Conservation (phyloP, 2,329 filamentous ascomycete species). For the Zymoseptoria ardabiliae region DNA sequence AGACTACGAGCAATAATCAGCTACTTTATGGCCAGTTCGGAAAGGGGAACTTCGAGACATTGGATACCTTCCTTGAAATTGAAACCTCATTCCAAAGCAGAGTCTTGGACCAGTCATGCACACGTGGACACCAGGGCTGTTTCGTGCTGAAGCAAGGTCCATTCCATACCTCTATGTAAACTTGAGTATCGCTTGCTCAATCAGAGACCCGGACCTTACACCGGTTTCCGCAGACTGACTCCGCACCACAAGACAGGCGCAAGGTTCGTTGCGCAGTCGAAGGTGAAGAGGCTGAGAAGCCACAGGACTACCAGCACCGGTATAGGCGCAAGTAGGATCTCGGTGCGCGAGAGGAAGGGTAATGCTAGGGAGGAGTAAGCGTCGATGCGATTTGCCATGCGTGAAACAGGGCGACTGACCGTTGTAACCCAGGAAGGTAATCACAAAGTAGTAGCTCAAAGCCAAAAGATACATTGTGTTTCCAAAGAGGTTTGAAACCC, state of each 20-base stretch:
- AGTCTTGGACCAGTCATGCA: neutral
- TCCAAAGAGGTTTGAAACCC: constrained; percentile 53
- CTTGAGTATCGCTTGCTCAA: neutral
- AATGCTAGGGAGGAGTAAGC: constrained; percentile 39
- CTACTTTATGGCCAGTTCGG: neutral
- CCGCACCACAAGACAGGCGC: constrained; percentile 46
- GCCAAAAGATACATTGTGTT: constrained; percentile 62
- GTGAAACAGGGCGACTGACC: constrained; percentile 29
- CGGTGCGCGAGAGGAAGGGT: constrained; percentile 60
- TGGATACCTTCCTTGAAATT: too few relatives aligned
- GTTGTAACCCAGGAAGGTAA: constrained; percentile 63
- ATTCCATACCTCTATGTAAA: neutral
- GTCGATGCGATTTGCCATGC: neutral
- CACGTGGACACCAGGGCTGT: neutral
- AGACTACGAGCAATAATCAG: neutral
- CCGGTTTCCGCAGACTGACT: constrained; percentile 37
- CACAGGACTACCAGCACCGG: constrained; percentile 54
- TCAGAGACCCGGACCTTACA: constrained; percentile 15
- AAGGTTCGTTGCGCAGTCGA: constrained; percentile 45
- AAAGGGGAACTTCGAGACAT: neutral
- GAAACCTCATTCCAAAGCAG: neutral
- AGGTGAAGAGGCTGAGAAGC: constrained; percentile 46
- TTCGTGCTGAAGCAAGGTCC: neutral
- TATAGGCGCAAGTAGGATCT: constrained; percentile 56
- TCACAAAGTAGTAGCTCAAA: constrained; percentile 59